These are phyloP conservation scores for Exobasidium rhododendri DNA, from an alignment of 1,284 basidiomycete species.

Conservation along the genomic window DNA sequence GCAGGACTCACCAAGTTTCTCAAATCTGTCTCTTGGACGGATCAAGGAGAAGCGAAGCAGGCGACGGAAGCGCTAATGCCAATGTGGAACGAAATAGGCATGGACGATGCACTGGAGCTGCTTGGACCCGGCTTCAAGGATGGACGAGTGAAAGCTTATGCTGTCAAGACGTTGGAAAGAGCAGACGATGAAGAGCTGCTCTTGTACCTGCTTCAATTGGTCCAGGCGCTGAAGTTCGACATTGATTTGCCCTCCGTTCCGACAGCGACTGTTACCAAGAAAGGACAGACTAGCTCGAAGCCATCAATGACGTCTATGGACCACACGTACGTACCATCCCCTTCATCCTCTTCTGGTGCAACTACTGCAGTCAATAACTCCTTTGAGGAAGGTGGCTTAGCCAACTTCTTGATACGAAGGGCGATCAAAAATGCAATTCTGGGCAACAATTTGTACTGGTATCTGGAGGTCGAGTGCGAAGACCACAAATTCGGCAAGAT, in stretches of 20 bases:
- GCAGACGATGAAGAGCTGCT: slow-evolving; percentile 95
- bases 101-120: slow-evolving; percentile 91
- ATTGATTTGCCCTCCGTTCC: slow-evolving; percentile 12
- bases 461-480: slow-evolving; percentile 87
- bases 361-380: slow-evolving; percentile 9
- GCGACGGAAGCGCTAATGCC: slow-evolving; percentile 93
- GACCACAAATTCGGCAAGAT: slow-evolving; percentile 81
- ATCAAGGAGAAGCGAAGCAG: slow-evolving; percentile 91
- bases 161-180: slow-evolving; percentile 80
- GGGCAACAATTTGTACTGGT: slow-evolving; percentile 94
- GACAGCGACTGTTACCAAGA: slow-evolving; percentile 20
- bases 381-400: slow-evolving; percentile 25
- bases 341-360: background rate
- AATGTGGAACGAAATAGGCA: slow-evolving; percentile 94
- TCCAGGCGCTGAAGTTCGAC: slow-evolving; percentile 80
- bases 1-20: slow-evolving; percentile 91
- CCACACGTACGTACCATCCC: background rate
- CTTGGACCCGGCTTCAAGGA: slow-evolving; percentile 88
- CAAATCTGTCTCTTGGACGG: slow-evolving; percentile 95
- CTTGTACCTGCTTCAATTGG: slow-evolving; percentile 88
- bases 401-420: slow-evolving; percentile 73
- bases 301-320: background rate
- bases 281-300: slow-evolving; percentile 7
- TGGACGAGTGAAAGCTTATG: slow-evolving; percentile 85
- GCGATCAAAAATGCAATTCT: slow-evolving; percentile 74